These are phyloP conservation scores for Bertia moriformis DNA, from an alignment of 2,329 filamentous ascomycete genomes.

Conservation along the genomic window DNA sequence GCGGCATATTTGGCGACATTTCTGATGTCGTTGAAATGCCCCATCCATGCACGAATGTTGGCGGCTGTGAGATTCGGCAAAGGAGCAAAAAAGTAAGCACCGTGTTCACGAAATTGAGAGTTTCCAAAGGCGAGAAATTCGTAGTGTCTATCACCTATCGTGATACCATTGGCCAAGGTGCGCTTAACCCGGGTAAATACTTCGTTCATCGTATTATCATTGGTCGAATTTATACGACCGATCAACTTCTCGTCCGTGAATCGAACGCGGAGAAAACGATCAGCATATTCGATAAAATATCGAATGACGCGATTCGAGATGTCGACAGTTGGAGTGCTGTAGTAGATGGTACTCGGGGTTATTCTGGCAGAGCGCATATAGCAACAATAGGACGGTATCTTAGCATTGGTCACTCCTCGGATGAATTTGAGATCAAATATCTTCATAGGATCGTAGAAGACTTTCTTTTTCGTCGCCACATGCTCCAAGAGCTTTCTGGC, in stretches of 20 bases:
- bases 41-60: slow-evolving; percentile 75
- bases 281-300: slow-evolving; percentile 49
- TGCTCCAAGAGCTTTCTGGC: slow-evolving; percentile 22
- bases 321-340: slow-evolving; percentile 65
- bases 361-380: slow-evolving; percentile 64
- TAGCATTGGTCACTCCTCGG: slow-evolving; percentile 27
- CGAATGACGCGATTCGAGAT: slow-evolving; percentile 78
- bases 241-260: slow-evolving; percentile 68
- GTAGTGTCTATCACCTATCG: slow-evolving; percentile 67
- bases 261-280: slow-evolving; percentile 76
- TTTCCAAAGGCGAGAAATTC: slow-evolving; percentile 90
- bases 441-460: slow-evolving; percentile 54
- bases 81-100: slow-evolving; percentile 82
- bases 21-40: slow-evolving; percentile 65
- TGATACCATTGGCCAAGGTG: slow-evolving; percentile 63
- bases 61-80: slow-evolving; percentile 52
- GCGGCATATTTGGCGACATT: slow-evolving; percentile 82
- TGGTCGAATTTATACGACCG: slow-evolving; percentile 41
- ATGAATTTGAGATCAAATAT: slow-evolving; percentile 48
- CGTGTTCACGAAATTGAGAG: slow-evolving; percentile 82
- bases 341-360: slow-evolving; percentile 72
- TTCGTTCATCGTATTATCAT: slow-evolving; percentile 45
- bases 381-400: slow-evolving; percentile 58
- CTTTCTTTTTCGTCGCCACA: slow-evolving; percentile 46
- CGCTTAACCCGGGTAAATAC: slow-evolving; percentile 62